Conservation (phyloP, 306 rosid genomes). For the Trichosanthes truncata region DNA sequence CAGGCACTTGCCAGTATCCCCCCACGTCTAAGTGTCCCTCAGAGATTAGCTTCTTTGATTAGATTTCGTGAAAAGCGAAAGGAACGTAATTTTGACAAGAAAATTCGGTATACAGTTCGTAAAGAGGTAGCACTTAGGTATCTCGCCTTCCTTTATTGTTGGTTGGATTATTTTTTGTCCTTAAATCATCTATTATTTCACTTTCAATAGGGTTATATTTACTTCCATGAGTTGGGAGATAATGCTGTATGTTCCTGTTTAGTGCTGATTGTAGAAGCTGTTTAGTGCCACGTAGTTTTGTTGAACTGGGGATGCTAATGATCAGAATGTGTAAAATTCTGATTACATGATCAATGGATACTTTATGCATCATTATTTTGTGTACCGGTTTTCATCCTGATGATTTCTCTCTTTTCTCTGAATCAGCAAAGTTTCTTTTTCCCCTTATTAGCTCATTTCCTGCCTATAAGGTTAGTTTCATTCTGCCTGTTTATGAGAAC, state of each 20-base stretch:
- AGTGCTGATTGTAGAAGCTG: not conserved
- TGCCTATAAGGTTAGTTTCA: not conserved
- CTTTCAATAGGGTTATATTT: not conserved
- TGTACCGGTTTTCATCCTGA: not conserved
- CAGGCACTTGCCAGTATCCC: conserved; percentile 50
- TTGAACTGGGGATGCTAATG: not conserved
- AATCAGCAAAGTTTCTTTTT: not conserved
- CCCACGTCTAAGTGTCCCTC: conserved; percentile 49
- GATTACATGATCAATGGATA: not conserved
- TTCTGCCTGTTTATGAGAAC: not conserved
- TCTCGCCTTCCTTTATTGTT: conserved; percentile 16
- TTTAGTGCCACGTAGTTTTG: not conserved
- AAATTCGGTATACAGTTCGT: conserved; percentile 71
- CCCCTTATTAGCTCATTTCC: not conserved
- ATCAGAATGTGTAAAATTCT: not conserved
- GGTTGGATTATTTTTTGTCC: conserved; percentile 7
- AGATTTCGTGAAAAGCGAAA: conserved; percentile 82
- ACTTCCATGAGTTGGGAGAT: not conserved
- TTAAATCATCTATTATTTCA: not conserved
- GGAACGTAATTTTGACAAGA: conserved; percentile 71
- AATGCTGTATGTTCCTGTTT: not conserved
- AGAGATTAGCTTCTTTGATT: conserved; percentile 60
- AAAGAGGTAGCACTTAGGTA: conserved; percentile 79
- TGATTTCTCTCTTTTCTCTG: not conserved
- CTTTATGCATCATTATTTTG: not conserved